Evolutionary conservation across 2,329 filamentous ascomycete genomes (phyloP).

Genomic region (Penicillium hordei): DNA sequence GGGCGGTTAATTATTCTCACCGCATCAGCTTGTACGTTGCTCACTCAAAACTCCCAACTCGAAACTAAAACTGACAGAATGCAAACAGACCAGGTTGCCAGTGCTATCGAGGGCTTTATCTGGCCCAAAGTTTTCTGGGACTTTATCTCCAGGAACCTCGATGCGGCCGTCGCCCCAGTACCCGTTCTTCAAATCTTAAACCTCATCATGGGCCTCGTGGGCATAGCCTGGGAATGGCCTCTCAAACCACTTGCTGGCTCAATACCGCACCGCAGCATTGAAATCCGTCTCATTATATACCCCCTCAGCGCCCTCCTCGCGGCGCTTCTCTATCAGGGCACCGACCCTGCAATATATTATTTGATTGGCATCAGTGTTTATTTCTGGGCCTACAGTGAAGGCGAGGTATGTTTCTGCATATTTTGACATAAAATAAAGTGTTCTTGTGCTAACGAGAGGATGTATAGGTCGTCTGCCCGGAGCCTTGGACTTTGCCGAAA

Average conservation of each 20-base stretch:
- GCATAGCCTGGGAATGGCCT: constrained; percentile 90
- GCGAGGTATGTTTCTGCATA: constrained; percentile 68
- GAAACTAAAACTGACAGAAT: neutral
- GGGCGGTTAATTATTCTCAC: constrained; percentile 89
- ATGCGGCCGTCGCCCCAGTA: constrained; percentile 80
- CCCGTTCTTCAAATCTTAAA: constrained; percentile 90
- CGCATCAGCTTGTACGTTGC: constrained; percentile 68
- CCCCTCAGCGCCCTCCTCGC: constrained; percentile 75
- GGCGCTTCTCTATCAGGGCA: constrained; percentile 83
- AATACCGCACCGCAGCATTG: constrained; percentile 79
- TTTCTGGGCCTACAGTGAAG: constrained; percentile 96
- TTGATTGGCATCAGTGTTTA: constrained; percentile 81
- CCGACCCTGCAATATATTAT: constrained; percentile 91
- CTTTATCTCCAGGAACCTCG: constrained; percentile 86
- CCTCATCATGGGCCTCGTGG: constrained; percentile 73
- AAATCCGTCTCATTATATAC: constrained; percentile 77
- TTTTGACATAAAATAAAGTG: neutral
- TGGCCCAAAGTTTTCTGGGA: constrained; percentile 99
- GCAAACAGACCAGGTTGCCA: constrained; percentile 74
- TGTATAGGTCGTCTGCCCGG: constrained; percentile 63
- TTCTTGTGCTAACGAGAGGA: constrained; percentile 1
- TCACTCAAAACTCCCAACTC: neutral
- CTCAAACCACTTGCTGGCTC: constrained; percentile 74
- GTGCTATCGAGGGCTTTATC: constrained; percentile 84
- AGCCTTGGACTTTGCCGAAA: constrained; percentile 69